These are phyloP conservation scores for Neurospora sp. DNA, from an alignment of 495 filamentous ascomycete species.

Conservation along the genomic window DNA sequence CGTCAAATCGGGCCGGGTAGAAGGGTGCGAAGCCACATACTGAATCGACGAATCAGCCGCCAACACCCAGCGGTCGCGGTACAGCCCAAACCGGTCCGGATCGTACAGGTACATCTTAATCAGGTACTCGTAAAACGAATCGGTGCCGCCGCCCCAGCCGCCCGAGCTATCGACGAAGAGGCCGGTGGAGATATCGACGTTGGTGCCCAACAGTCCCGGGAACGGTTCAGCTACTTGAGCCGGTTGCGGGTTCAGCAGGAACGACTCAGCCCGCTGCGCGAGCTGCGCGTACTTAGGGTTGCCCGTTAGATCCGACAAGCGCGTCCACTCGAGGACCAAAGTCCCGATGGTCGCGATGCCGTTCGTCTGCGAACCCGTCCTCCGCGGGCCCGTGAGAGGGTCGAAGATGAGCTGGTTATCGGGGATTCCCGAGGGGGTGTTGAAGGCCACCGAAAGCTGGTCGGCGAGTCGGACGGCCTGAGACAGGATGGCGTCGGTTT, in stretches of 20 bases:
- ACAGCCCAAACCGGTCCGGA: conserved; percentile 47
- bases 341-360: conserved; percentile 64
- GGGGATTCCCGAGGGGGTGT: conserved; percentile 67
- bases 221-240: conserved; percentile 51
- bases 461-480: conserved; percentile 65
- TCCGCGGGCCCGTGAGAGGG: conserved; percentile 25
- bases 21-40: conserved; percentile 63
- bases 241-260: conserved; percentile 60
- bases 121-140: conserved; percentile 86
- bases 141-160: conserved; percentile 71
- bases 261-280: conserved; percentile 58
- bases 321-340: conserved; percentile 78
- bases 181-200: conserved; percentile 55
- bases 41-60: conserved; percentile 70
- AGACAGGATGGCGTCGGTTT: conserved; percentile 46
- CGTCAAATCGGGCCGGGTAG: conserved; percentile 58
- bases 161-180: conserved; percentile 55
- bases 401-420: conserved; percentile 59
- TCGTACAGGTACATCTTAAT: conserved; percentile 93
- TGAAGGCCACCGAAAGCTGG: conserved; percentile 65
- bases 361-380: conserved; percentile 43
- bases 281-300: conserved; percentile 55
- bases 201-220: conserved; percentile 65
- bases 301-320: conserved; percentile 65
- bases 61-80: conserved; percentile 64